These are phyloP conservation scores for Taphrina betulina DNA, from an alignment of 1,139 yeast genomes.

Conservation along the genomic window DNA sequence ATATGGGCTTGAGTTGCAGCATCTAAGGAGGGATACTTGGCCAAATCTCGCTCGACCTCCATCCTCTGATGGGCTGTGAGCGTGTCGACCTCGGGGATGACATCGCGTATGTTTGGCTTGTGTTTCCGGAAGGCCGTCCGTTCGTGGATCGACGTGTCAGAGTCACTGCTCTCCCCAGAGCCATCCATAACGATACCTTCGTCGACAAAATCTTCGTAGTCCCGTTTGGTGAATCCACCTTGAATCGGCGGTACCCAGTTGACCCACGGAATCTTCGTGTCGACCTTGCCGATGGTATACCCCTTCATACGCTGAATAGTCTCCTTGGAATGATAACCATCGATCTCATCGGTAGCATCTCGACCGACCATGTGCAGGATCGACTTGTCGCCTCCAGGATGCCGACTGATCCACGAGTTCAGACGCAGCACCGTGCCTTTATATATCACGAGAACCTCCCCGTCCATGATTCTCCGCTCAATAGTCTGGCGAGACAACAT, in stretches of 20 bases:
- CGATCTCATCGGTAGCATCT: slow-evolving; percentile 89
- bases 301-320: slow-evolving; percentile 53
- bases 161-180: not conserved
- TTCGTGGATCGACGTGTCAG: slow-evolving; percentile 22
- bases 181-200: slow-evolving; percentile 30
- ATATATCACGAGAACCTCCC: slow-evolving; percentile 69
- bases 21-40: slow-evolving; percentile 62
- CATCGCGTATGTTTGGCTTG: not conserved
- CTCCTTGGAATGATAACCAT: slow-evolving; percentile 63
- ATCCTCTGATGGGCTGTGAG: slow-evolving; percentile 6
- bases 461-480: slow-evolving; percentile 43
- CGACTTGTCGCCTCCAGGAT: slow-evolving; percentile 90
- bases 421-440: slow-evolving; percentile 61
- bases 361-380: slow-evolving; percentile 80
- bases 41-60: slow-evolving; percentile 54
- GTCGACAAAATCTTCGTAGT: slow-evolving; percentile 11
- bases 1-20: slow-evolving; percentile 61
- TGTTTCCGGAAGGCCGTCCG: not conserved
- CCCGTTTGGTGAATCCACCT: slow-evolving; percentile 54
- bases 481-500: slow-evolving; percentile 3
- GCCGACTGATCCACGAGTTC: slow-evolving; percentile 66
- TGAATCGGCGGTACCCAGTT: slow-evolving; percentile 85
- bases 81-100: slow-evolving; percentile 6
- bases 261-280: slow-evolving; percentile 51
- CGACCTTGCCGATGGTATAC: slow-evolving; percentile 63